Evolutionary conservation across 2,329 filamentous ascomycete species (phyloP).

Genomic region (Magnaporthiopsis rhizophila): DNA sequence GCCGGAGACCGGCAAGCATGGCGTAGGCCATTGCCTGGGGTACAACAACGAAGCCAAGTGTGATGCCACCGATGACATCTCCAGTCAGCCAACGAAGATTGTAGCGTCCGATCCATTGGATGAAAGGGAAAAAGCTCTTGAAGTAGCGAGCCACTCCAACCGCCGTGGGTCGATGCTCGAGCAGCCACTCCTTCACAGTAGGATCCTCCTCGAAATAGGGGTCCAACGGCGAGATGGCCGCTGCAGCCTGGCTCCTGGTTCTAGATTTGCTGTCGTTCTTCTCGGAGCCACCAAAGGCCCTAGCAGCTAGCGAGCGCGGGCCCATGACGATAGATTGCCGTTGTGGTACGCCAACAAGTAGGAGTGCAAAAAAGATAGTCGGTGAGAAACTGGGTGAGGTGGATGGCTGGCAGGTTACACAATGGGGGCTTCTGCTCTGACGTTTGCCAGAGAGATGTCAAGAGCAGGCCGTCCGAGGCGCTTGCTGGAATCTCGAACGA

Average conservation of each 20-base stretch:
- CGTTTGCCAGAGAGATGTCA: not conserved
- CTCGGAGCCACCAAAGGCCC: not conserved
- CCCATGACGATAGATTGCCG: not conserved
- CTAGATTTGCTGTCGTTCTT: not conserved
- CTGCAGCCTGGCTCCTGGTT: not conserved
- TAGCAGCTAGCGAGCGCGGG: not conserved
- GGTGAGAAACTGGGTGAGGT: not conserved
- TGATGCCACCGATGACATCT: constrained; percentile 9
- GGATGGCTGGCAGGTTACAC: not conserved
- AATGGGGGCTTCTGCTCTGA: no score
- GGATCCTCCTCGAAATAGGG: constrained; percentile 32
- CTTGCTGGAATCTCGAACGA: no score
- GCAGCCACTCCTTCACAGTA: constrained; percentile 32
- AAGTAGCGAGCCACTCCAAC: constrained; percentile 26
- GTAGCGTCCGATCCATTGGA: constrained; percentile 31
- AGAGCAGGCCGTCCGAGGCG: not conserved
- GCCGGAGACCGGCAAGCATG: constrained; percentile 57
- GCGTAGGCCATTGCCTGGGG: constrained; percentile 79
- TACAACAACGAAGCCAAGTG: constrained; percentile 48
- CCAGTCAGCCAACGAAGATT: constrained; percentile 7
- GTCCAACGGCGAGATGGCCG: not conserved
- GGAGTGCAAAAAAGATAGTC: no score
- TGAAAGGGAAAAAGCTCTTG: constrained; percentile 38
- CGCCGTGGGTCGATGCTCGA: constrained; percentile 27
- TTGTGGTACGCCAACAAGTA: not conserved